These are phyloP conservation scores for Globisporangium mamillatum DNA, from an alignment of 352 stramenopile genomes.

Conservation along the genomic window DNA sequence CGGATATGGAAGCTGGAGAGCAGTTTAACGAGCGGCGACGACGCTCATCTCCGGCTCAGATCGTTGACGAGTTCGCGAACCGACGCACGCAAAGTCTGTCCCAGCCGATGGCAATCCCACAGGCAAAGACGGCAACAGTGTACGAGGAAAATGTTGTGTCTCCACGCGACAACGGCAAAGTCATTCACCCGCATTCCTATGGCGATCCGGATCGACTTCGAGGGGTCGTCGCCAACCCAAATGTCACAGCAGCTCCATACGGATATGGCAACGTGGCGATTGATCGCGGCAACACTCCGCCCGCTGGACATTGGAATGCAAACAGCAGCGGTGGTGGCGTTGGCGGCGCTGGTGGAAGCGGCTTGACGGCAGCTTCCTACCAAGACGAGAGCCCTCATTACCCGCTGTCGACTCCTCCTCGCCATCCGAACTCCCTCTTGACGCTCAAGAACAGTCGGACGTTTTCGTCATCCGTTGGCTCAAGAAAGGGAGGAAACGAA, in stretches of 20 bases:
- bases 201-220: constrained; percentile 52
- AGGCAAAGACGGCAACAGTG: constrained; percentile 34
- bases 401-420: constrained; percentile 61
- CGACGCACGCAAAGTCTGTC: constrained; percentile 44
- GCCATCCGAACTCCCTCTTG: constrained; percentile 59
- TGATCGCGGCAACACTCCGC: constrained; percentile 25
- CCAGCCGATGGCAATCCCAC: constrained; percentile 80
- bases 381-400: constrained; percentile 46
- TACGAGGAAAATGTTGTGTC: constrained; percentile 25
- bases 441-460: constrained; percentile 38
- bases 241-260: constrained; percentile 67
- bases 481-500: constrained; percentile 21
- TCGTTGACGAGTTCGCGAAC: constrained; percentile 20
- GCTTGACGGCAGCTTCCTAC: constrained; percentile 30
- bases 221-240: constrained; percentile 45
- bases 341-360: constrained; percentile 19
- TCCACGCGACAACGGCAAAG: constrained; percentile 25
- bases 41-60: constrained; percentile 19
- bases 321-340: constrained; percentile 16
- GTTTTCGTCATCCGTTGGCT: constrained; percentile 25
- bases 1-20: constrained; percentile 2
- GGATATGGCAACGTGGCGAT: constrained; percentile 78
- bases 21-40: constrained; percentile 13
- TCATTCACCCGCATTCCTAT: constrained; percentile 69
- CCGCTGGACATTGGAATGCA: constrained; percentile 22